Conservation (phyloP, 2,329 filamentous ascomycete species). For the Fusarium anguioides region DNA sequence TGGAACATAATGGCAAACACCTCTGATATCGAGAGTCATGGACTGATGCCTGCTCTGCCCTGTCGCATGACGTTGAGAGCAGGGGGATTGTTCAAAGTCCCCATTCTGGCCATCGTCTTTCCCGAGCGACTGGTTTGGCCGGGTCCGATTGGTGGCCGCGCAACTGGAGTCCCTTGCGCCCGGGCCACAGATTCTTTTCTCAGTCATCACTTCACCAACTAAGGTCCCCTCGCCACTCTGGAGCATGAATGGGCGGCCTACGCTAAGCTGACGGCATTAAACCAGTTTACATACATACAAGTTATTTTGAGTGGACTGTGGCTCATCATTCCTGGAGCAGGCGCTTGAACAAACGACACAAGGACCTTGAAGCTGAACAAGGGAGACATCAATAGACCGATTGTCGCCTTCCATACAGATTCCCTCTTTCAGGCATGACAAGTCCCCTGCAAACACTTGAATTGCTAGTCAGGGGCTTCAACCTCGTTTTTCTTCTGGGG, state of each 20-base stretch:
- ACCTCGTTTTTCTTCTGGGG: constrained; percentile 35
- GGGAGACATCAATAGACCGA: constrained; percentile 15
- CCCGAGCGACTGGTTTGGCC: constrained; percentile 40
- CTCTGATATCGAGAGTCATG: constrained; percentile 3
- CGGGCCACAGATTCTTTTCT: constrained; percentile 30
- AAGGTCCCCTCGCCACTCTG: constrained; percentile 35
- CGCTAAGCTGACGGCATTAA: constrained; percentile 40
- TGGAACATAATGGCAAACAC: background rate
- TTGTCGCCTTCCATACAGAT: constrained; percentile 10
- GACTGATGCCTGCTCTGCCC: background rate
- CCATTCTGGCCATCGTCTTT: constrained; percentile 36
- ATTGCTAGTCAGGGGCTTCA: constrained; percentile 43
- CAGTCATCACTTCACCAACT: constrained; percentile 35
- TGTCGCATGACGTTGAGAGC: constrained; percentile 32
- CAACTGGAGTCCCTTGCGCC: constrained; percentile 25
- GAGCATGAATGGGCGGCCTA: constrained; percentile 38
- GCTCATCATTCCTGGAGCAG: constrained; percentile 19
- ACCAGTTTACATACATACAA: constrained; percentile 10
- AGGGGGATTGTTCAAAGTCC: constrained; percentile 30
- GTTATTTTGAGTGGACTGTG: constrained; percentile 11
- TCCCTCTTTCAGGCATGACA: constrained; percentile 9
- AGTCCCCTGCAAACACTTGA: constrained; percentile 30
- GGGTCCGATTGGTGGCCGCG: constrained; percentile 46
- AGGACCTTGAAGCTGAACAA: constrained; percentile 37
- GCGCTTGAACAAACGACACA: constrained; percentile 11